Evolutionary conservation across 2,329 filamentous ascomycete species (phyloP).

Genomic region (Pyrenochaeta sp.): DNA sequence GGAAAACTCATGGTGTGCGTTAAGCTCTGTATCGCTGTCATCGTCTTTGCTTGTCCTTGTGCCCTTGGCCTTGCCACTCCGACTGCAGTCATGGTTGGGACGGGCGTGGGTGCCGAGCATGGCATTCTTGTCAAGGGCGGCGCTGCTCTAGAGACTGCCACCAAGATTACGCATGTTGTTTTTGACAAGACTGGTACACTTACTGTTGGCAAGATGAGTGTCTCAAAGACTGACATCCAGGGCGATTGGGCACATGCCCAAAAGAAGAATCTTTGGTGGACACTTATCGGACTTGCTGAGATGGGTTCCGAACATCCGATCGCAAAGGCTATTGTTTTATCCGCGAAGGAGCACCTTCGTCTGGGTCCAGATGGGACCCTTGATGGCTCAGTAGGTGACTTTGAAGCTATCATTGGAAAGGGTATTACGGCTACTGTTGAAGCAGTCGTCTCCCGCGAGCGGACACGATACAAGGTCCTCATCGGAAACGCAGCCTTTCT

Average conservation of each 20-base stretch:
- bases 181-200: slow-evolving; percentile 97
- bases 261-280: slow-evolving; percentile 87
- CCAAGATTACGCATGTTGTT: slow-evolving; percentile 87
- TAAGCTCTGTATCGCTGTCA: slow-evolving; percentile 97
- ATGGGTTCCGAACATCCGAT: slow-evolving; percentile 96
- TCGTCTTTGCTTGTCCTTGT: slow-evolving; percentile 97
- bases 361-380: slow-evolving; percentile 76
- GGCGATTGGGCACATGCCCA: slow-evolving; percentile 74
- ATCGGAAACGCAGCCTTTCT: slow-evolving; percentile 86
- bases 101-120: slow-evolving; percentile 93
- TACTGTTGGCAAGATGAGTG: slow-evolving; percentile 94
- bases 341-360: slow-evolving; percentile 78
- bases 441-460: slow-evolving; percentile 73
- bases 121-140: slow-evolving; percentile 98
- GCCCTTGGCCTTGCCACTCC: slow-evolving; percentile 95
- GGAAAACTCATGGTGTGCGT: slow-evolving; percentile 96
- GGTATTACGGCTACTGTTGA: slow-evolving; percentile 86
- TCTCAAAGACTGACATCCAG: slow-evolving; percentile 74
- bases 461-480: slow-evolving; percentile 77
- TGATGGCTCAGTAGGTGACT: slow-evolving; percentile 85
- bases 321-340: slow-evolving; percentile 82
- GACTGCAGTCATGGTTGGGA: slow-evolving; percentile 98
- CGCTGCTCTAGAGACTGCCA: slow-evolving; percentile 87
- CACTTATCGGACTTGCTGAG: slow-evolving; percentile 92
- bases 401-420: slow-evolving; percentile 82